Evolutionary conservation across 257 asterid genomes (phyloP).

Genomic region (Jasminum sambac): DNA sequence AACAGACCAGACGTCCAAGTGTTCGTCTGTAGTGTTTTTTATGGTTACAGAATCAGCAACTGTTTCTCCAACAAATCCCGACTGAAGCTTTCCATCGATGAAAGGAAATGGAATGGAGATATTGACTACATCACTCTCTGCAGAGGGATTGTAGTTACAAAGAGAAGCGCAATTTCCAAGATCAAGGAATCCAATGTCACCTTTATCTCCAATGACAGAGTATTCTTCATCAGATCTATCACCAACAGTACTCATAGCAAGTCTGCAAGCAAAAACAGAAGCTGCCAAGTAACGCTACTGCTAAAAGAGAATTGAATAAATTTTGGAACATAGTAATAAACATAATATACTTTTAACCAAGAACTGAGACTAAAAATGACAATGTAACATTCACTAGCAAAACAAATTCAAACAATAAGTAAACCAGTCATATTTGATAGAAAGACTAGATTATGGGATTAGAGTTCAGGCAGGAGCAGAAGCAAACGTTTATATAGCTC

Average conservation of each 20-base stretch:
- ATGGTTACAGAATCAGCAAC: constrained; percentile 53
- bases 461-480: too few relatives aligned
- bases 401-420: constrained; percentile 3
- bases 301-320: not conserved
- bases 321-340: not conserved
- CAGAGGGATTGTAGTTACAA: constrained; percentile 63
- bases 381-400: not conserved
- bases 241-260: constrained; percentile 45
- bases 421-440: not conserved
- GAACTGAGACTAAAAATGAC: not conserved
- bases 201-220: constrained; percentile 72
- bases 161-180: constrained; percentile 45
- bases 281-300: constrained; percentile 17
- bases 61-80: constrained; percentile 68
- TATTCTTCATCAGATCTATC: constrained; percentile 75
- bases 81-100: constrained; percentile 59
- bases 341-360: not conserved
- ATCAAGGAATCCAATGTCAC: constrained; percentile 85
- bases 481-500: too few relatives aligned
- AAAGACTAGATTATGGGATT: not conserved
- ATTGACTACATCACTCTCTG: constrained; percentile 55
- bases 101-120: constrained; percentile 81
- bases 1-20: constrained; percentile 74
- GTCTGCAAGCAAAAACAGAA: constrained; percentile 35
- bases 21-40: constrained; percentile 48